Evolutionary conservation across 768 basidiomycete species (phyloP).

Genomic region (Mycena indigotica): DNA sequence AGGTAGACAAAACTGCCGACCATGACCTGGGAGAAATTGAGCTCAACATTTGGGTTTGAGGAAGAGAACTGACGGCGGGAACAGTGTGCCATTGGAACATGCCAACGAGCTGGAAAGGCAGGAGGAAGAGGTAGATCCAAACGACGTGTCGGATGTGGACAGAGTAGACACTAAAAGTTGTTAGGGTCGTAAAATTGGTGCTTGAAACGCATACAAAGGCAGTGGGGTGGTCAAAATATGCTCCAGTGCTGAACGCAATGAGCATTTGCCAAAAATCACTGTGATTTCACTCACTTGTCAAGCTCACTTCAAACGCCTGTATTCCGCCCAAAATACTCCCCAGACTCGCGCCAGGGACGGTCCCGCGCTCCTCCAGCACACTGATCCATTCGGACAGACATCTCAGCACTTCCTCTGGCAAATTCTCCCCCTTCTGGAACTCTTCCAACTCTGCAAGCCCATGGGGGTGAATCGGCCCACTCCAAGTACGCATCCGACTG

Average conservation of each 20-base stretch:
- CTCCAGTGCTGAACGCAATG: constrained; percentile 57
- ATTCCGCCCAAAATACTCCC: constrained; percentile 47
- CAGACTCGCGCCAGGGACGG: constrained; percentile 48
- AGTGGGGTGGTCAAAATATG: constrained; percentile 63
- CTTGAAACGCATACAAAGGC: constrained; percentile 54
- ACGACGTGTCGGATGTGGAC: constrained; percentile 67
- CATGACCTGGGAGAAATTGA: constrained; percentile 35
- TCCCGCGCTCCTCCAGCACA: constrained; percentile 57
- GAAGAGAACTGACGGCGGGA: constrained; percentile 41
- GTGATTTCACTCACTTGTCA: constrained; percentile 50
- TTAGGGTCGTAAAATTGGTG: not conserved
- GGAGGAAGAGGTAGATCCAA: constrained; percentile 74
- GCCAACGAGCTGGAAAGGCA: constrained; percentile 72
- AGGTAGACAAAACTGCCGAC: constrained; percentile 72
- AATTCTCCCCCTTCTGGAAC: constrained; percentile 49
- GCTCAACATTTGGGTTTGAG: not conserved
- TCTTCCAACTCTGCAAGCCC: constrained; percentile 16
- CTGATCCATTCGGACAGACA: constrained; percentile 61
- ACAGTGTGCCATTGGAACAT: constrained; percentile 67
- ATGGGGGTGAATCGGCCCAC: constrained; percentile 36
- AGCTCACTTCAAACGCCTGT: constrained; percentile 51
- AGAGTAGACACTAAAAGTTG: constrained; percentile 54
- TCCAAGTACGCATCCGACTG: constrained; percentile 34
- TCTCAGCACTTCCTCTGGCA: constrained; percentile 58
- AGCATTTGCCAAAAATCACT: too few relatives aligned